A percentile compares a stretch with the other conserved stretches of the same genome.
phyloP scores from a whole-genome alignment of 768 basidiomycete species.

The Russula vinacea region DNA sequence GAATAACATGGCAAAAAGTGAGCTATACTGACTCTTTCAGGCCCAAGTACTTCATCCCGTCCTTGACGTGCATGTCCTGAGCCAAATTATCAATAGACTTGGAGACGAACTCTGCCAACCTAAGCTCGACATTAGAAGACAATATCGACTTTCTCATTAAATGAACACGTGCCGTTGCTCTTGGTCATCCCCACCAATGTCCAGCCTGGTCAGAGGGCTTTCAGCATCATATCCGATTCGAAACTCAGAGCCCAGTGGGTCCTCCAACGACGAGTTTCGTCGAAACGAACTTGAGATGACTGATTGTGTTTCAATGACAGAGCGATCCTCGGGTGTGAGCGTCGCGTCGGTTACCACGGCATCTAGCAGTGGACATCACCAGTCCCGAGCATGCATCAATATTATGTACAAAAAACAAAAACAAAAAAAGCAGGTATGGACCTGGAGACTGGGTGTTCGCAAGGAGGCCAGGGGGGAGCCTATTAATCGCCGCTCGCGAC shows the following conservation, averaged over 20 bases:
- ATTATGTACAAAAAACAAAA: neutral
- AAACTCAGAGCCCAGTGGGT: slow-evolving; percentile 36
- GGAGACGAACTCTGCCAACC: slow-evolving; percentile 62
- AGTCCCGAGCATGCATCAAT: neutral
- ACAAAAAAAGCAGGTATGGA: neutral
- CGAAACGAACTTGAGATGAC: slow-evolving; percentile 1
- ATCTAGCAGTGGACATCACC: slow-evolving; percentile 2
- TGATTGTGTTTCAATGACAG: slow-evolving; percentile 11
- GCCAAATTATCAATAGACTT: slow-evolving; percentile 55
- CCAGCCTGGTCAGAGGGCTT: slow-evolving; percentile 48
- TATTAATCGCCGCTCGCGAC: slow-evolving; percentile 1
- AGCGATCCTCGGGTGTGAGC: slow-evolving; percentile 20
- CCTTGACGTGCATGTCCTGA: slow-evolving; percentile 50
- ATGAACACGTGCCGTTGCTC: slow-evolving; percentile 41
- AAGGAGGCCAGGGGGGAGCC: slow-evolving; percentile 24
- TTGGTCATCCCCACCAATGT: slow-evolving; percentile 59
- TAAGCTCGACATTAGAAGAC: slow-evolving; percentile 31
- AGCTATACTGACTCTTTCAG: slow-evolving; percentile 44
- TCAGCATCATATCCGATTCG: slow-evolving; percentile 50
- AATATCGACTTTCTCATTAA: neutral
- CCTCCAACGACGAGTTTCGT: neutral
- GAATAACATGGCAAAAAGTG: neutral
- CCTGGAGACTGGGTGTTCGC: slow-evolving; percentile 22
- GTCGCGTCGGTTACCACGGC: slow-evolving; percentile 10
- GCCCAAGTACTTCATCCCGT: slow-evolving; percentile 52